Percentiles rank a stretch among this genome's conserved stretches.
These are phyloP conservation scores for Brassica balearica DNA, from an alignment of 441 rosid species.

Conservation along the genomic window DNA sequence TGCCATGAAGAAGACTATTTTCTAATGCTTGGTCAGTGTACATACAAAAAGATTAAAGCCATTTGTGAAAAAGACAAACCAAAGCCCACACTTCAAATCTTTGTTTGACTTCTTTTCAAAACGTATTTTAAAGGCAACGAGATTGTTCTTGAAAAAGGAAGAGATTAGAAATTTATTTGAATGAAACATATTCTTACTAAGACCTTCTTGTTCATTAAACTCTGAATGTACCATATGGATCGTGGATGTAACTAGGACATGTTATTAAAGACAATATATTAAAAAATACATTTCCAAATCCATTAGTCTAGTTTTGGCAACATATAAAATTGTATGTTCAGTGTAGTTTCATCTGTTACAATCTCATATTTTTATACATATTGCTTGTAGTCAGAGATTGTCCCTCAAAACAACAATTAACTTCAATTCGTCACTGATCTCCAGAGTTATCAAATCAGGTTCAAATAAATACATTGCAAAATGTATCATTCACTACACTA, in stretches of 20 bases:
- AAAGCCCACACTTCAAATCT: constrained; percentile 30
- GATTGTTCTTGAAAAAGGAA: not conserved
- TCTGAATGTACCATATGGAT: not conserved
- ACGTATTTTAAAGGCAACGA: not conserved
- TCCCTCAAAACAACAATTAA: constrained; percentile 27
- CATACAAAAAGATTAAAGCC: not conserved
- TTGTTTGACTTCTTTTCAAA: not conserved
- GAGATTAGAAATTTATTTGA: too few species aligned
- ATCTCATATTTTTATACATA: not conserved
- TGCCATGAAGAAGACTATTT: too few species aligned
- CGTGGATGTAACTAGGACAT: not conserved
- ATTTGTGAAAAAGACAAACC: constrained; percentile 7
- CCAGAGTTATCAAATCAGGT: constrained; percentile 7
- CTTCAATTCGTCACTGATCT: not conserved
- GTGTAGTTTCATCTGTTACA: too few species aligned
- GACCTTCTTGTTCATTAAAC: not conserved
- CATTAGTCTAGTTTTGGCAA: too few species aligned
- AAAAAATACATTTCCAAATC: too few species aligned
- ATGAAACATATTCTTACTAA: not conserved
- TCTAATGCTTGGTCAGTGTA: too few species aligned
- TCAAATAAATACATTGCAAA: constrained; percentile 11
- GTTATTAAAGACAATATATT: too few species aligned
- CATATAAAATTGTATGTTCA: too few species aligned
- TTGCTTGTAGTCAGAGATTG: constrained; percentile 9
- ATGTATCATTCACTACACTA: constrained; percentile 7